Conservation (phyloP, 2,329 filamentous ascomycete species). For the Aspergillus glaucus region DNA sequence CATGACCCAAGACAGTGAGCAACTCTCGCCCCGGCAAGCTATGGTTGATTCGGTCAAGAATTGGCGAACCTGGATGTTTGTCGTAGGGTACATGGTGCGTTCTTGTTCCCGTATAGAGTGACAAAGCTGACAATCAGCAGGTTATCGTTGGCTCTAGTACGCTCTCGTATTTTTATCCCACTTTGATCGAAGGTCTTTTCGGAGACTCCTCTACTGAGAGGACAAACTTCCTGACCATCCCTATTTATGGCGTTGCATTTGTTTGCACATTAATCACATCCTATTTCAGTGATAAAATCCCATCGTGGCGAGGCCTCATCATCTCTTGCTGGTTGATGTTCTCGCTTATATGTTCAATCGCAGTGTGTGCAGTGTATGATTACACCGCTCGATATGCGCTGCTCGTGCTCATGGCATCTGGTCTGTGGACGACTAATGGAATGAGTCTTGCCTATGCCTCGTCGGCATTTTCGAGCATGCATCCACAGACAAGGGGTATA, state of each 20-base stretch:
- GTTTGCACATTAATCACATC: constrained; percentile 44
- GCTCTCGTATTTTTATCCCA: constrained; percentile 27
- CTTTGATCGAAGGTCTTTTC: constrained; percentile 20
- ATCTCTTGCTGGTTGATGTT: constrained; percentile 45
- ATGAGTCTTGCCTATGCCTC: constrained; percentile 48
- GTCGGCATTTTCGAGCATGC: constrained; percentile 46
- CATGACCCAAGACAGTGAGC: constrained; percentile 8
- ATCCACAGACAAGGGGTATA: constrained; percentile 47
- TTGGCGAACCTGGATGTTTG: constrained; percentile 37
- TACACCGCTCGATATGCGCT: constrained; percentile 50
- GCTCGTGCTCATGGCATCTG: constrained; percentile 51
- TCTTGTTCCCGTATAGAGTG: too few species aligned
- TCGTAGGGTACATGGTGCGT: constrained; percentile 37
- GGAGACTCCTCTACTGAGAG: constrained; percentile 19
- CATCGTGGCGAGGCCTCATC: constrained; percentile 43
- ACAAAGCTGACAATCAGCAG: constrained; percentile 1
- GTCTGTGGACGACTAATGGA: constrained; percentile 50
- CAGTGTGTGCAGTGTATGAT: constrained; percentile 43
- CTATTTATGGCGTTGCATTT: constrained; percentile 51
- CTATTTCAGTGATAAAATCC: constrained; percentile 44
- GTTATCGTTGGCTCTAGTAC: constrained; percentile 34
- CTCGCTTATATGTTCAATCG: constrained; percentile 33
- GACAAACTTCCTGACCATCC: constrained; percentile 30
- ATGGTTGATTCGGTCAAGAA: constrained; percentile 12
- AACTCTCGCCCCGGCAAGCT: constrained; percentile 13